A percentile compares a stretch with the other conserved stretches of the same genome.
Conservation (phyloP, 176 grass and related monocot species). For the Oryza officinalis region DNA sequence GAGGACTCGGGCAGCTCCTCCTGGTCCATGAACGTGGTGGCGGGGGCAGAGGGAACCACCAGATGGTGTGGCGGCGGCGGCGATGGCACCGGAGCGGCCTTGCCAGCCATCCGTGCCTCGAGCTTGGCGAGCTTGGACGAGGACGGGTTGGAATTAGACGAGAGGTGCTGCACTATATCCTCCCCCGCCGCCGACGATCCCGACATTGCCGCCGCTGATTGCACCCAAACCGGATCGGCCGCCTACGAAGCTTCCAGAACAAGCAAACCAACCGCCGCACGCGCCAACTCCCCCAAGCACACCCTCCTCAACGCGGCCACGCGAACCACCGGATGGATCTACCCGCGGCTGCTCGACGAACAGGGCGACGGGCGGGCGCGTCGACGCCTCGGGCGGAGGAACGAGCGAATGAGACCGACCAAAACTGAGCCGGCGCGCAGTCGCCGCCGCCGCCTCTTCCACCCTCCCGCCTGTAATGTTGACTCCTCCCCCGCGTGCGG, state of each 20-base stretch:
- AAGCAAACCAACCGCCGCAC: slow-evolving; percentile 29
- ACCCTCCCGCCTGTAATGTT: neutral
- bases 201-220: slow-evolving; percentile 41
- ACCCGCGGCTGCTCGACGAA: neutral
- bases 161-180: slow-evolving; percentile 96
- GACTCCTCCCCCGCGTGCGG: slow-evolving; percentile 25
- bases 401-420: slow-evolving; percentile 24
- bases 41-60: slow-evolving; percentile 28
- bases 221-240: slow-evolving; percentile 33
- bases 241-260: slow-evolving; percentile 31
- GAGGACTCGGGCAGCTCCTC: slow-evolving; percentile 83
- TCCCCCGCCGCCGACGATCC: slow-evolving; percentile 62
- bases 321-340: slow-evolving; percentile 33
- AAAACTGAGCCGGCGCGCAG: neutral
- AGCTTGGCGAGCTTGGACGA: slow-evolving; percentile 96
- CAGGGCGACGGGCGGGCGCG: neutral
- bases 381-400: neutral
- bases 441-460: neutral
- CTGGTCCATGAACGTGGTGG: slow-evolving; percentile 64
- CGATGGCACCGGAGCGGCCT: slow-evolving; percentile 64
- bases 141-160: slow-evolving; percentile 88
- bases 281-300: slow-evolving; percentile 4
- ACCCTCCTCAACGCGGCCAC: neutral
- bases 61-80: slow-evolving; percentile 54
- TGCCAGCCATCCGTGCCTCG: slow-evolving; percentile 97